Evolutionary conservation across 108 stramenopile genomes (phyloP).

Genomic region (Mediolabrus comicus): DNA sequence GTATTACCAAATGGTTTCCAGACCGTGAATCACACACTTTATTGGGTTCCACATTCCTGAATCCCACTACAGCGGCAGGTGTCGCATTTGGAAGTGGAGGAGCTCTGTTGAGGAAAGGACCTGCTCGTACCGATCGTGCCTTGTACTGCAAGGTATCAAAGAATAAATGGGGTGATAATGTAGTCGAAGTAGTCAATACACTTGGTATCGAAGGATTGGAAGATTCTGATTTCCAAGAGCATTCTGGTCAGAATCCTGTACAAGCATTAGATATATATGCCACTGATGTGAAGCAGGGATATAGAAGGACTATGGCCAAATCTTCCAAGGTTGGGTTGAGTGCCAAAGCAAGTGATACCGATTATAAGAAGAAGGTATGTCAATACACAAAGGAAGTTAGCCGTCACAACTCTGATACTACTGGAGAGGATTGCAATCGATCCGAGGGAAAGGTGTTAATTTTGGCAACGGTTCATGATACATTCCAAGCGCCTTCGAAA

Average conservation of each 20-base stretch:
- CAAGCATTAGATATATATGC: conserved; percentile 58
- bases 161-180: conserved; percentile 59
- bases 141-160: conserved; percentile 60
- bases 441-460: conserved; percentile 88
- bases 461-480: conserved; percentile 86
- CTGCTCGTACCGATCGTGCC: conserved; percentile 77
- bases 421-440: conserved; percentile 73
- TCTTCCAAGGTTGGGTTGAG: conserved; percentile 42
- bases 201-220: conserved; percentile 75
- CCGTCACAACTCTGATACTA: conserved; percentile 83
- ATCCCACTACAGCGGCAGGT: conserved; percentile 85
- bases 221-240: conserved; percentile 50
- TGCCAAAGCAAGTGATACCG: conserved; percentile 55
- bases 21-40: conserved; percentile 81
- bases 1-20: conserved; percentile 58
- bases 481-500: conserved; percentile 64
- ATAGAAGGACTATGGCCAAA: conserved; percentile 42
- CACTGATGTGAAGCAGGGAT: conserved; percentile 51
- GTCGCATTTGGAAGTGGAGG: conserved; percentile 86
- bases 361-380: conserved; percentile 67
- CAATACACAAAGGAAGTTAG: conserved; percentile 51
- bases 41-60: conserved; percentile 80
- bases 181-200: conserved; percentile 71
- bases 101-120: conserved; percentile 81
- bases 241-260: conserved; percentile 52